Conservation (phyloP, 2,329 filamentous ascomycete genomes). For the Botryotinia globosa region DNA sequence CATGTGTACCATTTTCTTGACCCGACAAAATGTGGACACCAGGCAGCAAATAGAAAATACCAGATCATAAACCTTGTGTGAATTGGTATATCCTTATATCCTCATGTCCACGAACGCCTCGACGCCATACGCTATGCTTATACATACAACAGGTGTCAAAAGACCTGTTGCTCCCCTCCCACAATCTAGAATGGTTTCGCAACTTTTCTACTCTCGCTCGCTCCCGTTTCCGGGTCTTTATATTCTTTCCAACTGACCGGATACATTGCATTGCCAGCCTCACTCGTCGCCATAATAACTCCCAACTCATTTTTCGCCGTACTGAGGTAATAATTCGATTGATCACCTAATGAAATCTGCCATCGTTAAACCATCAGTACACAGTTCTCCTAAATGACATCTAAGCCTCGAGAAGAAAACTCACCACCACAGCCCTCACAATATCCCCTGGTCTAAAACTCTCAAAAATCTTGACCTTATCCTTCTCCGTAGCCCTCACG, state of each 20-base stretch:
- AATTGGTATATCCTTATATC: constrained; percentile 14
- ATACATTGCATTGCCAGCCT: constrained; percentile 85
- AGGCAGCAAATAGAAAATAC: neutral
- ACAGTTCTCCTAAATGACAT: neutral
- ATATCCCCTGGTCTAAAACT: constrained; percentile 92
- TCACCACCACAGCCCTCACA: constrained; percentile 77
- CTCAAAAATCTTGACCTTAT: constrained; percentile 86
- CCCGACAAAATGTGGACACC: neutral
- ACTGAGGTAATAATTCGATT: constrained; percentile 91
- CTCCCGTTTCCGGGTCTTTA: constrained; percentile 74
- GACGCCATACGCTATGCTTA: constrained; percentile 16
- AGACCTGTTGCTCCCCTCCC: neutral
- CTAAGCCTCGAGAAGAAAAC: constrained; percentile 1
- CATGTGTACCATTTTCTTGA: neutral
- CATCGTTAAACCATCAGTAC: constrained; percentile 2
- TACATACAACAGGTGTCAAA: neutral
- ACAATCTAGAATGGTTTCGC: constrained; percentile 72
- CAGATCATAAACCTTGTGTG: constrained; percentile 1
- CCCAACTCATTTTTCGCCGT: constrained; percentile 90
- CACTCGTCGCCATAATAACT: constrained; percentile 88
- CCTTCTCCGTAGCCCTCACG: constrained; percentile 91
- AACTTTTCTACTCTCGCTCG: constrained; percentile 81
- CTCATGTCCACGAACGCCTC: constrained; percentile 10
- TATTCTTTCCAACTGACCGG: constrained; percentile 96
- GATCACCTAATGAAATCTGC: constrained; percentile 85